phyloP scores from a whole-genome alignment of 2,329 filamentous ascomycete species.

The Botrytis fragariae region DNA sequence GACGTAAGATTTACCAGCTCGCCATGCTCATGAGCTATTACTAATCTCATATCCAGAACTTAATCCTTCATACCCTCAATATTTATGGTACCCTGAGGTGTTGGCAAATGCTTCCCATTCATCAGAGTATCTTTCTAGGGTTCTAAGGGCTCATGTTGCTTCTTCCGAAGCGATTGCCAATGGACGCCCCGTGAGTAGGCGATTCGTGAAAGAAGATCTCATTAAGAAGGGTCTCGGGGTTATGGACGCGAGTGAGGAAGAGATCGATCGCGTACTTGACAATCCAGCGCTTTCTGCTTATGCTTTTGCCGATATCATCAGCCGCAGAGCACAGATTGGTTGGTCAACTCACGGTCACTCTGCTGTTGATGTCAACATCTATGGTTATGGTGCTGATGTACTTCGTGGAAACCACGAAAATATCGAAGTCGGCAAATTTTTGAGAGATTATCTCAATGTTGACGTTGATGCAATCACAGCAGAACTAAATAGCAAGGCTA shows the following conservation, averaged over 20 bases:
- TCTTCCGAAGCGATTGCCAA: constrained; percentile 15
- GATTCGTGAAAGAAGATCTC: constrained; percentile 67
- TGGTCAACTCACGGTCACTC: constrained; percentile 95
- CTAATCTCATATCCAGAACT: constrained; percentile 45
- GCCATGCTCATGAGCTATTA: neutral
- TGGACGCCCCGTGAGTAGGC: constrained; percentile 42
- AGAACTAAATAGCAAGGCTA: constrained; percentile 45
- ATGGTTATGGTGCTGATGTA: constrained; percentile 65
- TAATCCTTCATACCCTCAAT: constrained; percentile 60
- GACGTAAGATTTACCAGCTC: constrained; percentile 53
- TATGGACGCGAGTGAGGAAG: constrained; percentile 65
- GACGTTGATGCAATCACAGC: constrained; percentile 76
- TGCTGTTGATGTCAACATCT: constrained; percentile 95
- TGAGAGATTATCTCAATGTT: constrained; percentile 74
- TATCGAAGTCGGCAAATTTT: constrained; percentile 82
- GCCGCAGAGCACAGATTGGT: constrained; percentile 80
- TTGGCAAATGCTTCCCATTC: constrained; percentile 77
- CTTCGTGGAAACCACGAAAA: constrained; percentile 91
- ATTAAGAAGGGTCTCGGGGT: constrained; percentile 74
- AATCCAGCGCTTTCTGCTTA: constrained; percentile 53
- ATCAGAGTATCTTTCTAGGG: constrained; percentile 64
- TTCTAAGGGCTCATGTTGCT: constrained; percentile 59
- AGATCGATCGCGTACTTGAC: constrained; percentile 65
- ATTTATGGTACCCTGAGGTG: constrained; percentile 78
- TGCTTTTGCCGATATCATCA: constrained; percentile 80